Base-by-base conservation (phyloP, 108 stramenopile genomes). In the Schizochytrium sp. region DNA sequence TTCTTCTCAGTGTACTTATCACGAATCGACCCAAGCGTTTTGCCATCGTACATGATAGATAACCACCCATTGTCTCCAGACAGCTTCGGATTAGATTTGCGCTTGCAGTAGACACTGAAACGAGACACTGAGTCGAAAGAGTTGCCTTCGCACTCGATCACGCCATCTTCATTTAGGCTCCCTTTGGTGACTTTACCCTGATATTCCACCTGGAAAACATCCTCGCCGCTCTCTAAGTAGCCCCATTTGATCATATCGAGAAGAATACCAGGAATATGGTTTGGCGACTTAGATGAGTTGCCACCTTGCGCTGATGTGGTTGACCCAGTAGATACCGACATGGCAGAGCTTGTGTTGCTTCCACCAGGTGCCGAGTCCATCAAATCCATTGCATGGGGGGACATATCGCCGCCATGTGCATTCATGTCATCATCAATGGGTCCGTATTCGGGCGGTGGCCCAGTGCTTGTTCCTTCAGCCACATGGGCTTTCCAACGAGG, bases 1-100 rank as follows among this genome's bases (percentile, higher is more conserved):
- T 69, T 69, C 64, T 69, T 69, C 28, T 69, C 64, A 38, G 40
- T 38, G 2, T 69, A 69, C 64, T 44, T 7, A 7, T 38, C 64
- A 38, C 64, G 64, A 69, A 69, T 69, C 12, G 64, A 69, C 42
- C 28, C 76, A 40, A 83, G 76, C 10, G 50, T 83, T 40, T 55
- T 49, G 50, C 76, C 76, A 56, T 50, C 5, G 47, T 38, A 83
- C 10, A 55, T 38, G 28, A 83, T 55, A 13, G 76, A 83, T 47
- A 55, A 40, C 76, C 76, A 83, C 50, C 76, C 76, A 42, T 83
- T 83, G 53, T 83, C 76, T 5, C 53, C 76, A 28, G 38, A n/a
- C 53, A 83, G 76, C 47, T 55, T 83, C 8, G 76, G 76, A 53
- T 83, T 55, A 47, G 47, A n/a, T 42, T 83, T 49, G 47, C 76